A percentile compares a stretch with the other conserved stretches of the same genome.
These are phyloP conservation scores for Boletus huronensis DNA, from an alignment of 768 basidiomycete species.

Conservation along the genomic window DNA sequence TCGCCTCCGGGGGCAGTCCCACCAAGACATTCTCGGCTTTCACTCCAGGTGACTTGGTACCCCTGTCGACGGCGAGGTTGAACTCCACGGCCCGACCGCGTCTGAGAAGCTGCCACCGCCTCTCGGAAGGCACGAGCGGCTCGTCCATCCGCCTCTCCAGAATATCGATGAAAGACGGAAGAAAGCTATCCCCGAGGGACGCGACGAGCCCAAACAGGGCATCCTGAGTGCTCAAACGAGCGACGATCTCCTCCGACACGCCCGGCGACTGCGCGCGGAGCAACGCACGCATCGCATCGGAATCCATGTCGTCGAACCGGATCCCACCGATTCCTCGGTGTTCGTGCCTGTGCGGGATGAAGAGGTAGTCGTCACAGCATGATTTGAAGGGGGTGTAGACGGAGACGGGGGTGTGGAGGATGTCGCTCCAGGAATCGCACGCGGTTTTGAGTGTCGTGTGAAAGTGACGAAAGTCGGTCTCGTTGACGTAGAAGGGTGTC, in stretches of 20 bases:
- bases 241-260: not conserved
- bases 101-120: constrained; percentile 53
- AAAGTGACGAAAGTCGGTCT: constrained; percentile 46
- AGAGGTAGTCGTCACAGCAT: constrained; percentile 56
- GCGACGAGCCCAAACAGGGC: constrained; percentile 45
- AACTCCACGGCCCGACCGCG: constrained; percentile 56
- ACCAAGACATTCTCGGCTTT: constrained; percentile 64
- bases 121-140: constrained; percentile 16
- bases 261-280: constrained; percentile 11
- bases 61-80: constrained; percentile 66
- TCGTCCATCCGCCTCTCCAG: constrained; percentile 37
- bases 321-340: constrained; percentile 54
- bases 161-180: constrained; percentile 47
- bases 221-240: constrained; percentile 25
- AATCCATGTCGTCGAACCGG: constrained; percentile 52
- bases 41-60: constrained; percentile 64
- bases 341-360: constrained; percentile 48
- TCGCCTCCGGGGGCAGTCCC: constrained; percentile 59
- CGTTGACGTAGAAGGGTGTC: constrained; percentile 49
- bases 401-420: not conserved
- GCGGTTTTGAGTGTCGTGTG: constrained; percentile 41
- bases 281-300: constrained; percentile 26
- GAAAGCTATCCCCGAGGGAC: constrained; percentile 41
- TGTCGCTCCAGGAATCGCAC: constrained; percentile 40
- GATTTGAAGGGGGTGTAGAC: constrained; percentile 47